Conservation (phyloP, 2,329 filamentous ascomycete genomes). For the Ploettnerulaceae sp. region DNA sequence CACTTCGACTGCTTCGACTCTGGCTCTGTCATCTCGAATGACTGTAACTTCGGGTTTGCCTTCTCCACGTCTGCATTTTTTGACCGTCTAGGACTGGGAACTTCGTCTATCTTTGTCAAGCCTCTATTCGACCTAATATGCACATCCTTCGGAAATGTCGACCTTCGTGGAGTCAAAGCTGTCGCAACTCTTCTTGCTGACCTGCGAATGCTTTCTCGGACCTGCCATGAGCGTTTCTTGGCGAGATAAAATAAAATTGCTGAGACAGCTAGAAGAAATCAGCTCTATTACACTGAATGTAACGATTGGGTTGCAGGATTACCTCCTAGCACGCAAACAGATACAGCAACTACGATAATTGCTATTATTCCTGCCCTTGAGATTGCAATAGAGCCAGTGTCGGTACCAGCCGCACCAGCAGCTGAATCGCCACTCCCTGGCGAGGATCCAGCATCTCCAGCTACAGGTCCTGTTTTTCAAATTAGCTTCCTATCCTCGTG, state of each 20-base stretch:
- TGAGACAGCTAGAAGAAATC: slow-evolving; percentile 20
- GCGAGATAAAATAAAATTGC: slow-evolving; percentile 73
- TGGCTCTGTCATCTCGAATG: slow-evolving; percentile 32
- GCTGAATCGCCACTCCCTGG: slow-evolving; percentile 44
- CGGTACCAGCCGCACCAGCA: slow-evolving; percentile 61
- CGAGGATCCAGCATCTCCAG: slow-evolving; percentile 33
- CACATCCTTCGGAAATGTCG: slow-evolving; percentile 55
- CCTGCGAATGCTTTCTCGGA: slow-evolving; percentile 65
- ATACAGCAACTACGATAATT: slow-evolving; percentile 66
- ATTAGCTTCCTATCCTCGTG: neutral
- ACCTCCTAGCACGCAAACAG: slow-evolving; percentile 67
- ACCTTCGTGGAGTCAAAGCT: slow-evolving; percentile 56
- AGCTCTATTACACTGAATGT: neutral
- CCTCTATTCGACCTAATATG: slow-evolving; percentile 43
- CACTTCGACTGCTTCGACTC: slow-evolving; percentile 30
- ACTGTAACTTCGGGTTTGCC: slow-evolving; percentile 35
- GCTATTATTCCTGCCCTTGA: slow-evolving; percentile 67
- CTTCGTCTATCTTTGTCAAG: slow-evolving; percentile 46
- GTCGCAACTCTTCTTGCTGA: slow-evolving; percentile 60
- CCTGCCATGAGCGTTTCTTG: slow-evolving; percentile 80
- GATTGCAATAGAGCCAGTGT: slow-evolving; percentile 54
- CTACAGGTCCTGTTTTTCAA: slow-evolving; percentile 16
- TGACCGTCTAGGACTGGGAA: slow-evolving; percentile 50
- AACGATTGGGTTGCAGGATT: slow-evolving; percentile 35
- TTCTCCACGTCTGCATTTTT: slow-evolving; percentile 56